These are phyloP conservation scores for Crithidia acanthocephali DNA, from an alignment of 208 protist species.

Conservation along the genomic window DNA sequence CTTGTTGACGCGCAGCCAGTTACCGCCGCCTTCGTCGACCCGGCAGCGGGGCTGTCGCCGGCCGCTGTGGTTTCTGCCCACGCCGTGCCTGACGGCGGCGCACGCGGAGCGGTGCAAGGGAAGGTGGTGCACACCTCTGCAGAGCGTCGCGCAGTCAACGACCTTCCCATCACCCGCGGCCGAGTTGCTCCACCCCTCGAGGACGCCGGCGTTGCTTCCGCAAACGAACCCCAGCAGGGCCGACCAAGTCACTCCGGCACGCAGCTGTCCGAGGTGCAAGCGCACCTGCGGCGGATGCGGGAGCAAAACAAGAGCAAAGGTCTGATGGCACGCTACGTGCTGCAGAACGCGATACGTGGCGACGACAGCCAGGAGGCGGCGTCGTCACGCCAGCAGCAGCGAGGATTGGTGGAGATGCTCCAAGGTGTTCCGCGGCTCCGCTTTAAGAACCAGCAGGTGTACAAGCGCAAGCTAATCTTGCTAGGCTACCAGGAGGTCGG, in stretches of 20 bases:
- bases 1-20: conserved; percentile 17
- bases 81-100: background rate
- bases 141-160: conserved; percentile 29
- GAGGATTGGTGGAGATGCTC: conserved; percentile 19
- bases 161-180: conserved; percentile 34
- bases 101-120: conserved; percentile 8
- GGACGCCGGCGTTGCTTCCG: background rate
- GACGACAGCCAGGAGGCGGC: background rate
- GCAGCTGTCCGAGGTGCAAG: conserved; percentile 59
- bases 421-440: conserved; percentile 34
- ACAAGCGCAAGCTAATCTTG: conserved; percentile 82
- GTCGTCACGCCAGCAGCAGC: conserved; percentile 20
- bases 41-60: background rate
- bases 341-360: conserved; percentile 45
- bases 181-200: background rate
- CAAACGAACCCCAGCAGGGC: background rate
- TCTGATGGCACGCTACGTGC: conserved; percentile 59
- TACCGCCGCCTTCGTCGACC: conserved; percentile 14
- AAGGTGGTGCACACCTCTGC: conserved; percentile 28
- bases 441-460: conserved; percentile 68
- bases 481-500: conserved; percentile 90
- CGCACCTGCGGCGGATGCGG: conserved; percentile 50
- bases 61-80: conserved; percentile 4
- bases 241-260: background rate
- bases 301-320: conserved; percentile 37